A percentile compares a stretch with the other conserved stretches of the same genome.
Conservation (phyloP, 2,329 filamentous ascomycete species). For the Septoria petroselini region DNA sequence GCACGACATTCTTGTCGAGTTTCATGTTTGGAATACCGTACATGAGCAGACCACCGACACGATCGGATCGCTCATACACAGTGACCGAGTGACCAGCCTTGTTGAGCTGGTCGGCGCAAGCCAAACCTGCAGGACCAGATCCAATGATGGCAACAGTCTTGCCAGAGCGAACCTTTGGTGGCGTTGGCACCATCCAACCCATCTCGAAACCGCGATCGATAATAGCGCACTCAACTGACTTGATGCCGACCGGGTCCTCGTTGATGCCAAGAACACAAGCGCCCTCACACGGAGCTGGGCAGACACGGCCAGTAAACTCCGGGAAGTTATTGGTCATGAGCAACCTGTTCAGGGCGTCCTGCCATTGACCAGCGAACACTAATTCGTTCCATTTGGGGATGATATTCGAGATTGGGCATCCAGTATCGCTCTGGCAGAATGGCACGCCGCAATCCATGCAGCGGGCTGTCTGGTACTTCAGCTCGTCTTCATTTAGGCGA, state of each 20-base stretch:
- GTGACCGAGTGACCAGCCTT: constrained; percentile 84
- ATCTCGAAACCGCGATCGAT: constrained; percentile 96
- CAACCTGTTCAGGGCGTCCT: constrained; percentile 83
- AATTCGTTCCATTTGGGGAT: constrained; percentile 96
- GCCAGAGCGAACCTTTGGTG: constrained; percentile 75
- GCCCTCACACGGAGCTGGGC: constrained; percentile 92
- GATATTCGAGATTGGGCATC: constrained; percentile 94
- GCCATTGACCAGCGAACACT: constrained; percentile 72
- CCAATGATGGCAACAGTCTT: constrained; percentile 88
- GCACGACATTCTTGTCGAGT: constrained; percentile 94
- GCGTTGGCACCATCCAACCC: constrained; percentile 91
- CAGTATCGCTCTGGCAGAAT: constrained; percentile 94
- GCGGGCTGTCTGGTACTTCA: constrained; percentile 93
- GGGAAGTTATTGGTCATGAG: constrained; percentile 99
- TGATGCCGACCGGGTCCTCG: constrained; percentile 95
- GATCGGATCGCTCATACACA: constrained; percentile 89
- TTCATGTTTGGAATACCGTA: constrained; percentile 99
- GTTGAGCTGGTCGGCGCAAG: constrained; percentile 90
- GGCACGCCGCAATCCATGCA: constrained; percentile 99
- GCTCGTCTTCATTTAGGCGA: constrained; percentile 85
- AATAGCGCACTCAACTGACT: constrained; percentile 96
- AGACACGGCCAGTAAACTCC: constrained; percentile 95
- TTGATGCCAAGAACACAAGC: constrained; percentile 96
- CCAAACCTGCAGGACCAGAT: constrained; percentile 87
- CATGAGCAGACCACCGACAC: constrained; percentile 88